Evolutionary conservation across 306 rosid species (phyloP).

Genomic region (Ochetophila trinervis): DNA sequence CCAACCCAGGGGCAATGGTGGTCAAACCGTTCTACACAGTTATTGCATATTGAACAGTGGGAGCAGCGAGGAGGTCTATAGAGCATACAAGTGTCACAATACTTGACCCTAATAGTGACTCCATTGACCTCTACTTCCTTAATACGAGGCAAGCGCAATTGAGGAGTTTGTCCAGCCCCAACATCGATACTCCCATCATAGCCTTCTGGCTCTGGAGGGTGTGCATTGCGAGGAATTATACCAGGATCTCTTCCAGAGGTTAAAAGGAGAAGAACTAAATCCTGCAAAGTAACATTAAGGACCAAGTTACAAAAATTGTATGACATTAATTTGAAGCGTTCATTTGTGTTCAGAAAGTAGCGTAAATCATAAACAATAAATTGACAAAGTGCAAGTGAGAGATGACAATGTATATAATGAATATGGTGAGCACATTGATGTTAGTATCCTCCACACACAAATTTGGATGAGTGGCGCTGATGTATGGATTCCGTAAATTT

Average conservation of each 20-base stretch:
- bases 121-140: slow-evolving; percentile 96
- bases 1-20: slow-evolving; percentile 99
- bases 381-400: too few relatives aligned
- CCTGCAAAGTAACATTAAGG: slow-evolving; percentile 38
- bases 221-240: slow-evolving; percentile 88
- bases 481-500: too few relatives aligned
- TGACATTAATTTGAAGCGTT: too few relatives aligned
- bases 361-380: too few relatives aligned
- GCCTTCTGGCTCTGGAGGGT: slow-evolving; percentile 96
- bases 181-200: slow-evolving; percentile 60
- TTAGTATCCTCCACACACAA: too few relatives aligned
- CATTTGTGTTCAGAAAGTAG: too few relatives aligned
- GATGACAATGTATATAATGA: too few relatives aligned
- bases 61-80: slow-evolving; percentile 99
- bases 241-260: slow-evolving; percentile 99
- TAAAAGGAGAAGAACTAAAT: slow-evolving; percentile 71
- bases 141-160: slow-evolving; percentile 74
- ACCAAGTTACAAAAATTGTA: background rate
- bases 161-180: slow-evolving; percentile 93
- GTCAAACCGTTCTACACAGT: slow-evolving; percentile 93
- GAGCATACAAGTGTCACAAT: slow-evolving; percentile 99
- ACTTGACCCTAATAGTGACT: slow-evolving; percentile 63
- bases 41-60: slow-evolving; percentile 96
- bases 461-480: too few relatives aligned
- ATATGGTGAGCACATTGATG: too few relatives aligned